Base-by-base conservation (phyloP, 164 flowering plant species). In the Nymphaea colorata region DNA sequence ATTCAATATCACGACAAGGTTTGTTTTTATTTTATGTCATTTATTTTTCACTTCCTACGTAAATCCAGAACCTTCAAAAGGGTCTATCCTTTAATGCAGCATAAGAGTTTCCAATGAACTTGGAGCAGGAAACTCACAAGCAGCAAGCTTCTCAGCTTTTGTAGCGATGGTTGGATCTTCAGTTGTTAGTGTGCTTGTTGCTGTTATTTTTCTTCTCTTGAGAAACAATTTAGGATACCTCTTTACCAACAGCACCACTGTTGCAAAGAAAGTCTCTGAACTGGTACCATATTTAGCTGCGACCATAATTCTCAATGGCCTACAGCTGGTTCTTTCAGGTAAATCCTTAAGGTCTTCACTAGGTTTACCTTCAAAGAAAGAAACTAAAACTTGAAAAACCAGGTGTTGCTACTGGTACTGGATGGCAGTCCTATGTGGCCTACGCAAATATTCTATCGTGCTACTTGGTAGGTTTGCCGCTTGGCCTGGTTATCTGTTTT, bases 401-500 rank as follows among this genome's bases (percentile, higher is more conserved):
- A 61, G 64, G 64, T 61, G 64, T 61, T 61, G 64, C 64, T 2
- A 61, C 41, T n/a, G 64, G 64, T 8, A 61, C 6, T 61, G 64
- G 64, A 17, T 61, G 64, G 64, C 64, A 61, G 16, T 8, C 8
- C 2, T n/a, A 61, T 61, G 64, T 61, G 6, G 64, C 18, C 16
- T 61, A 61, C 41, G 64, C 41, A 36, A 61, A 61, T 61, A 61
- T 61, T n/a, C 8, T 61, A 61, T 61, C 64, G 8, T 61, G 18
- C 8, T 61, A 61, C 16, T 61, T 61, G 64, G 64, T 61, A 2
- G 64, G 64, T n/a, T 36, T 61, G 36, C 64, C 64, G 8, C 64
- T 61, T n/a, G 64, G 64, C 64, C 64, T 61, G 41, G 36, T 61
- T 61, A 61, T 61, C 64, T 61, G 64, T n/a, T 61, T 61, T n/a